These are phyloP conservation scores for Rheum nobile DNA, from an alignment of 148 eudicot species.

Conservation along the genomic window DNA sequence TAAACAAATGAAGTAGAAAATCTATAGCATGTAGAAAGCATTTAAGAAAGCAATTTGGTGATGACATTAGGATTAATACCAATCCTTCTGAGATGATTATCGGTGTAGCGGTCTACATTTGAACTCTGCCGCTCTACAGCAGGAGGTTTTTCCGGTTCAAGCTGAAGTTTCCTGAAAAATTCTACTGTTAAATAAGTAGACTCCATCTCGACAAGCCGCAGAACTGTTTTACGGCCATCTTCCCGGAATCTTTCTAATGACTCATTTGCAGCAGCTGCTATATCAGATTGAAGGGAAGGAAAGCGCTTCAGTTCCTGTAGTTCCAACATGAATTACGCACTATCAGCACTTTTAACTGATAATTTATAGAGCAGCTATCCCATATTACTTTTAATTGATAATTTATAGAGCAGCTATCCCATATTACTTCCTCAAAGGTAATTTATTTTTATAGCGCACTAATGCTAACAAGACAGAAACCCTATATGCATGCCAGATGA, in stretches of 20 bases:
- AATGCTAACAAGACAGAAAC: not conserved
- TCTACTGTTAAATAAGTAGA: slow-evolving; percentile 91
- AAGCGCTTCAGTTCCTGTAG: slow-evolving; percentile 87
- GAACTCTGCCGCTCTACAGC: slow-evolving; percentile 13
- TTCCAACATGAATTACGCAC: slow-evolving; percentile 2
- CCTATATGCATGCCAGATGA: not conserved
- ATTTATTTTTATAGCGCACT: not conserved
- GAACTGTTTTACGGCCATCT: slow-evolving; percentile 80
- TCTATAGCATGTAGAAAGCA: slow-evolving; percentile 5
- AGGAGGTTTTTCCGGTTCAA: slow-evolving; percentile 55
- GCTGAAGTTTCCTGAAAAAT: slow-evolving; percentile 80
- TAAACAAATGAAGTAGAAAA: not conserved
- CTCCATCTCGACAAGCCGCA: slow-evolving; percentile 94
- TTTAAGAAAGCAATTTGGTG: not conserved
- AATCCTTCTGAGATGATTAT: slow-evolving; percentile 72
- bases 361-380: not conserved
- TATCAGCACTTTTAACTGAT: slow-evolving; percentile 6
- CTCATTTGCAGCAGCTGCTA: slow-evolving; percentile 83
- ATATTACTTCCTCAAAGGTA: not conserved
- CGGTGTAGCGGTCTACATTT: slow-evolving; percentile 70
- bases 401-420: not conserved
- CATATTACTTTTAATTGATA: not conserved
- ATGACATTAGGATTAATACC: slow-evolving; percentile 27
- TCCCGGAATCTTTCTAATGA: slow-evolving; percentile 87
- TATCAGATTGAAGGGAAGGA: slow-evolving; percentile 86